Conservation (phyloP, 1,284 basidiomycete genomes). For the Amylostereum areolatum region DNA sequence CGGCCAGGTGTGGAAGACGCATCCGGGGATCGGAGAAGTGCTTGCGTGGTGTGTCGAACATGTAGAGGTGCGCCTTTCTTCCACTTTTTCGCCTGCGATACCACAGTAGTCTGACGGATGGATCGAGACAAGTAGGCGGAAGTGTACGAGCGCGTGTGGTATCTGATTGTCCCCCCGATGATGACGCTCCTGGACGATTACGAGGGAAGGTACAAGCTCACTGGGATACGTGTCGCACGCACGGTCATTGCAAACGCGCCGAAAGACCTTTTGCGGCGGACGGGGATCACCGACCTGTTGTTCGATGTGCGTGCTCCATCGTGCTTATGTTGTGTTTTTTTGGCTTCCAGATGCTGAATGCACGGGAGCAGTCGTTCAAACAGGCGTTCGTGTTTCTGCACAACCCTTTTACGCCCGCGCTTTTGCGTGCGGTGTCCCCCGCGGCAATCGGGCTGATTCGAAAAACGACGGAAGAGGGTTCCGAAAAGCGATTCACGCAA, state of each 20-base stretch:
- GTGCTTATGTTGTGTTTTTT: neutral
- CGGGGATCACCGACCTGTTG: constrained; percentile 67
- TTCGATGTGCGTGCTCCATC: constrained; percentile 52
- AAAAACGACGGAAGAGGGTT: constrained; percentile 39
- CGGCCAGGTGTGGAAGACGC: constrained; percentile 63
- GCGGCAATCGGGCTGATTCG: constrained; percentile 45
- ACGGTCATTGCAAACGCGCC: constrained; percentile 53
- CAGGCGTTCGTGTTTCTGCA: constrained; percentile 58
- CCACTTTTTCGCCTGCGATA: too few species aligned
- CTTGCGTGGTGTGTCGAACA: constrained; percentile 64
- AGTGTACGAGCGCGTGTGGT: constrained; percentile 64
- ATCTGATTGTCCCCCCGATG: constrained; percentile 67
- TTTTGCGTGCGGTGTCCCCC: constrained; percentile 49
- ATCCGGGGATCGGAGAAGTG: constrained; percentile 46
- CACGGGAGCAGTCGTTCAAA: constrained; percentile 48
- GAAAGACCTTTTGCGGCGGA: constrained; percentile 54
- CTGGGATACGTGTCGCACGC: constrained; percentile 48
- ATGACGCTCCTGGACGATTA: constrained; percentile 77
- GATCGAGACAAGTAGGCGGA: too few species aligned
- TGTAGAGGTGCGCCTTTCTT: constrained; percentile 40
- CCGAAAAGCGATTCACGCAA: constrained; percentile 46
- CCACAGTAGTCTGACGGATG: too few species aligned
- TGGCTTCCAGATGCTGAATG: constrained; percentile 1
- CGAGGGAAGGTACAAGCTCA: constrained; percentile 60
- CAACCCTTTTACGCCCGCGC: constrained; percentile 47